These are phyloP conservation scores for Cryptosporidium sp. DNA, from an alignment of 169 alveolate species.

Conservation along the genomic window DNA sequence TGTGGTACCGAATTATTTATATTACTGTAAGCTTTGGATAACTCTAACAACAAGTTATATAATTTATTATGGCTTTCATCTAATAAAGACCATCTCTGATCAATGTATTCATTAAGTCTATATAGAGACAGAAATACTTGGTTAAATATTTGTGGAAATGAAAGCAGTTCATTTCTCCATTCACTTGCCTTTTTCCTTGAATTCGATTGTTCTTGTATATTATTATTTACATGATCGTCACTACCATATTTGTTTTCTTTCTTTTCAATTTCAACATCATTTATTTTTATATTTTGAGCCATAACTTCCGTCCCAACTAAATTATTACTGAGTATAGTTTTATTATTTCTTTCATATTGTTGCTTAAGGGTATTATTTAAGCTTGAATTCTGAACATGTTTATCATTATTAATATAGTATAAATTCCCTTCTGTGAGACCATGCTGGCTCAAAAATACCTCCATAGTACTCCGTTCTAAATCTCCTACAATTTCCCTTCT, in stretches of 20 bases:
- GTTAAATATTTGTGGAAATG: constrained; percentile 46
- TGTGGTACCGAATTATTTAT: not conserved
- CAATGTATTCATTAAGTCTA: constrained; percentile 51
- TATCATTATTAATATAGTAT: not conserved
- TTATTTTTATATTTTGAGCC: not conserved
- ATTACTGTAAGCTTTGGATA: not conserved
- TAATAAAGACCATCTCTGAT: constrained; percentile 45
- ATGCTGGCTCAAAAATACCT: too few species aligned
- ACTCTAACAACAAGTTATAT: constrained; percentile 1
- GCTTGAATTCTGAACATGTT: not conserved
- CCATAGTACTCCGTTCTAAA: not conserved
- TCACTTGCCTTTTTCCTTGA: constrained; percentile 1
- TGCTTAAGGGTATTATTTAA: not conserved
- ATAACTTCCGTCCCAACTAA: not conserved
- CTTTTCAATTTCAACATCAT: not conserved
- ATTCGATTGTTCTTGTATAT: not conserved
- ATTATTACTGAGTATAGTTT: not conserved
- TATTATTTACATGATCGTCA: not conserved
- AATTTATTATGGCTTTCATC: constrained; percentile 31
- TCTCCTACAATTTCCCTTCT: not conserved
- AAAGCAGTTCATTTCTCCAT: constrained; percentile 45
- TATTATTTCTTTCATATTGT: not conserved
- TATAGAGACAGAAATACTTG: constrained; percentile 27
- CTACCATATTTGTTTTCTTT: not conserved
- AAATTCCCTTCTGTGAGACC: not conserved